Percentiles rank a stretch among this genome's conserved stretches.
Conservation (phyloP, 768 basidiomycete genomes). For the Pleurotus pulmonarius region DNA sequence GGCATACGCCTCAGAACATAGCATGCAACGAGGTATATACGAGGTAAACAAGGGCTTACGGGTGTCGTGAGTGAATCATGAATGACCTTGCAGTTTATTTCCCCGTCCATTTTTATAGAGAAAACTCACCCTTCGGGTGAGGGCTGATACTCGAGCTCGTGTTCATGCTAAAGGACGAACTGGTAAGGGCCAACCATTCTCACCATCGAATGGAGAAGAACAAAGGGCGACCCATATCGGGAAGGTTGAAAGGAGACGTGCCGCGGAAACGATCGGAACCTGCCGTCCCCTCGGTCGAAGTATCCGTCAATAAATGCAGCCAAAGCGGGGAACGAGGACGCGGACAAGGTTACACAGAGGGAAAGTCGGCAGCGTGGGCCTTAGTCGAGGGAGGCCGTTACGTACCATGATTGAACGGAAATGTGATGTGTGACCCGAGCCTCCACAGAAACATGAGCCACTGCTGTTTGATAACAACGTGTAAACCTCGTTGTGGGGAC, state of each 20-base stretch:
- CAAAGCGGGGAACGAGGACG: constrained; percentile 25
- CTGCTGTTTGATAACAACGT: constrained; percentile 7
- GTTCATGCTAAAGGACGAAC: constrained; percentile 33
- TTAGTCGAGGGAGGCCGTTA: constrained; percentile 22
- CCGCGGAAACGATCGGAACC: constrained; percentile 35
- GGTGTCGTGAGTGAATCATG: constrained; percentile 9
- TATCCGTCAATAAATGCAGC: constrained; percentile 18
- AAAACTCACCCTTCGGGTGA: constrained; percentile 34
- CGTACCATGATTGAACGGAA: constrained; percentile 16
- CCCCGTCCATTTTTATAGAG: constrained; percentile 42
- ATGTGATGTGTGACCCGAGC: constrained; percentile 1
- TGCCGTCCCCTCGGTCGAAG: constrained; percentile 34
- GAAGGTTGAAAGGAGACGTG: constrained; percentile 44
- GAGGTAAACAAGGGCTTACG: constrained; percentile 5
- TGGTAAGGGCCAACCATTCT: constrained; percentile 33
- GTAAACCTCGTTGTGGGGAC: constrained; percentile 8
- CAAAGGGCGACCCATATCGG: constrained; percentile 49
- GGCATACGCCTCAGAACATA: constrained; percentile 26
- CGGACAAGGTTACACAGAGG: constrained; percentile 23
- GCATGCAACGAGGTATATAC: constrained; percentile 21
- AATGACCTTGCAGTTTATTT: constrained; percentile 5
- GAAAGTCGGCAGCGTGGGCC: constrained; percentile 15
- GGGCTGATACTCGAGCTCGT: constrained; percentile 30
- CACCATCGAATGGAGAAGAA: constrained; percentile 31
- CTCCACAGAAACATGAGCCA: background rate